These are phyloP conservation scores for Verticillium nonalfalfae DNA, from an alignment of 2,329 filamentous ascomycete genomes.

Conservation along the genomic window DNA sequence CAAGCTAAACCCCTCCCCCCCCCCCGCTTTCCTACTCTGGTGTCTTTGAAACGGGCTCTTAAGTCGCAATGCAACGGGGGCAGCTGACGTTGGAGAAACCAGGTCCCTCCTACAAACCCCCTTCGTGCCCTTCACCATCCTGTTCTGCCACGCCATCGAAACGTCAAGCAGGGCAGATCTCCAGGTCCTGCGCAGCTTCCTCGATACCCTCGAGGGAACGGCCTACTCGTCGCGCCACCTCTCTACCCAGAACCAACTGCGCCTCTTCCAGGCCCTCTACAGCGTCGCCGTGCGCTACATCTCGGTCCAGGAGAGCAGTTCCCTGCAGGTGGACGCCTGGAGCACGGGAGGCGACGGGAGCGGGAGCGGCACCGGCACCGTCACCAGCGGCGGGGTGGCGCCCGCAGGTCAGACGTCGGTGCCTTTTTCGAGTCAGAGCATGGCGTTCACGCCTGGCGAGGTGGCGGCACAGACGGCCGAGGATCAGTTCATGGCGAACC, in stretches of 20 bases:
- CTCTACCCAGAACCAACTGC: constrained; percentile 10
- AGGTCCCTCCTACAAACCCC: constrained; percentile 14
- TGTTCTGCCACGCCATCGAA: constrained; percentile 22
- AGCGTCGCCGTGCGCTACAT: constrained; percentile 11
- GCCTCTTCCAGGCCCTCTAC: constrained; percentile 15
- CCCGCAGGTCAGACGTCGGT: background rate
- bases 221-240: constrained; percentile 4
- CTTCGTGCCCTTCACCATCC: constrained; percentile 17
- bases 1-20: too few relatives aligned
- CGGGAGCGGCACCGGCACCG: background rate
- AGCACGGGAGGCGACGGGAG: background rate
- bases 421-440: background rate
- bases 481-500: background rate
- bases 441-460: background rate
- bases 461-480: background rate
- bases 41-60: too few relatives aligned
- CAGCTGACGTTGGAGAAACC: background rate
- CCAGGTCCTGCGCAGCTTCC: constrained; percentile 11
- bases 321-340: background rate
- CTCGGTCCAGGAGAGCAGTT: background rate
- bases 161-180: constrained; percentile 36
- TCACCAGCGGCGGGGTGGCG: background rate
- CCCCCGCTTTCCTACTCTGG: background rate
- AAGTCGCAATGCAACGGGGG: too few relatives aligned
- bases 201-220: constrained; percentile 9